Conservation (phyloP, 2,329 filamentous ascomycete genomes). For the Fusarium sp. region DNA sequence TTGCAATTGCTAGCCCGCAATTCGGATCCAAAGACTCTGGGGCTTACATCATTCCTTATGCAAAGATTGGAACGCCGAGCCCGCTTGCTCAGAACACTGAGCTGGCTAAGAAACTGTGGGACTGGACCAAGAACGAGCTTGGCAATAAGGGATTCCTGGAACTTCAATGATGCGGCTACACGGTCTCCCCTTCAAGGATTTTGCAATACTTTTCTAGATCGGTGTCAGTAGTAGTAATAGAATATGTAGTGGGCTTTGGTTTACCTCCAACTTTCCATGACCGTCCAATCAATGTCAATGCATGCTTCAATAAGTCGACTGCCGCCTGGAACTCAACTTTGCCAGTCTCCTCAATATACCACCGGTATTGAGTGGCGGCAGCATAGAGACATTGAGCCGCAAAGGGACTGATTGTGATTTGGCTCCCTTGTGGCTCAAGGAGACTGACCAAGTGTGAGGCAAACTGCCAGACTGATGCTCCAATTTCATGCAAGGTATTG, state of each 20-base stretch:
- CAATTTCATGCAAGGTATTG: slow-evolving; percentile 2
- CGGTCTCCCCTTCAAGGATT: not conserved
- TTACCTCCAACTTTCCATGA: not conserved
- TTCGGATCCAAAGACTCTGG: not conserved
- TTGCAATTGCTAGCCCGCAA: not conserved
- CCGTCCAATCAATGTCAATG: not conserved
- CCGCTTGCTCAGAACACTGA: not conserved
- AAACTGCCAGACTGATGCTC: not conserved
- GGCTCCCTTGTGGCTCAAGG: not conserved
- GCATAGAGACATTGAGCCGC: slow-evolving; percentile 5
- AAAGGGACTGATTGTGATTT: not conserved
- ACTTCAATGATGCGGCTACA: not conserved
- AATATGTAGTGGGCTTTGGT: not conserved
- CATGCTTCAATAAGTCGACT: not conserved
- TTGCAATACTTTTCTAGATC: not conserved
- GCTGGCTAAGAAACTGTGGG: not conserved
- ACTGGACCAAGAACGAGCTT: not conserved
- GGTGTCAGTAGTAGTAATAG: not conserved
- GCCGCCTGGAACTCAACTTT: not conserved
- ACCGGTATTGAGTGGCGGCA: slow-evolving; percentile 3
- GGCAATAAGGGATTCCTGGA: not conserved
- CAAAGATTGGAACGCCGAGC: not conserved
- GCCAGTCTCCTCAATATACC: not conserved
- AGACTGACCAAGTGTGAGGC: not conserved
- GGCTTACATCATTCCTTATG: not conserved